These are phyloP conservation scores for Leccinum boreale DNA, from an alignment of 768 basidiomycete species.

Conservation along the genomic window DNA sequence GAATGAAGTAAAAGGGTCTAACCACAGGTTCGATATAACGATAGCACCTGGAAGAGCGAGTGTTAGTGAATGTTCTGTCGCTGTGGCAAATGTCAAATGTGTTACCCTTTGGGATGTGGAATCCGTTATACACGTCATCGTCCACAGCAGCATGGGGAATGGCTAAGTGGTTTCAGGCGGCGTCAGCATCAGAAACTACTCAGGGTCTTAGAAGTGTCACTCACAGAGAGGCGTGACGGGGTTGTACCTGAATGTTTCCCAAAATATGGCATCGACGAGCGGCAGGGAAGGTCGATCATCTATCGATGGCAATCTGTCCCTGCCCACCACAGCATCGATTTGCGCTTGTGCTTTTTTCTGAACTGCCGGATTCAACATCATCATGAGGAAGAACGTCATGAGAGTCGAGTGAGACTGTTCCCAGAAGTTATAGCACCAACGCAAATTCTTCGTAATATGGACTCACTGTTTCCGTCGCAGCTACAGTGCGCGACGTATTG, in stretches of 20 bases:
- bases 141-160: conserved; percentile 29
- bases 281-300: conserved; percentile 9
- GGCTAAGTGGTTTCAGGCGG: not conserved
- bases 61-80: not conserved
- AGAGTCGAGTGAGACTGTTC: not conserved
- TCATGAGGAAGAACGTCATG: conserved; percentile 6
- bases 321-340: conserved; percentile 8
- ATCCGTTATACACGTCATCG: conserved; percentile 42
- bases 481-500: not conserved
- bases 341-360: conserved; percentile 10
- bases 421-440: not conserved
- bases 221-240: conserved; percentile 1
- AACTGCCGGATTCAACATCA: conserved; percentile 1
- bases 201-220: not conserved
- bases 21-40: conserved; percentile 9
- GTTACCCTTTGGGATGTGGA: conserved; percentile 44
- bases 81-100: not conserved
- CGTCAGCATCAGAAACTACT: not conserved
- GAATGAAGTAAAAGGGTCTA: not conserved
- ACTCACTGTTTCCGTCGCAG: conserved; percentile 1
- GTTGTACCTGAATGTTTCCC: conserved; percentile 1
- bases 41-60: conserved; percentile 1
- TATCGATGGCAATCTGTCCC: conserved; percentile 3
- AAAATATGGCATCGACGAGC: conserved; percentile 5
- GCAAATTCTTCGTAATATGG: not conserved